Percentiles rank a stretch among this genome's conserved stretches.
These are phyloP conservation scores for Melampsora americana DNA, from an alignment of 1,284 basidiomycete species.

Conservation along the genomic window DNA sequence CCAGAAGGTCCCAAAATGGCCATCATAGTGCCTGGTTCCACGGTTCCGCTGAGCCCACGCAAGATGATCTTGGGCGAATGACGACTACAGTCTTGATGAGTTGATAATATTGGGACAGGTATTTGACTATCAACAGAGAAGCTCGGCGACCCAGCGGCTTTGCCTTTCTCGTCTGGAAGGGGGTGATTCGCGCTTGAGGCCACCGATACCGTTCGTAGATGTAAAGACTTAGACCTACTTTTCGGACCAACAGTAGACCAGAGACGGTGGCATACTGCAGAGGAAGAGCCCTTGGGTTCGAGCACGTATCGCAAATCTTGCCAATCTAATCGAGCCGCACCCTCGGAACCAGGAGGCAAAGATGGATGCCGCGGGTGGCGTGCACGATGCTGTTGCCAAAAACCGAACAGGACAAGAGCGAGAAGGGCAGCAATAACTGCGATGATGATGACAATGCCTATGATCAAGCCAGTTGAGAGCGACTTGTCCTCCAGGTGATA, in stretches of 20 bases:
- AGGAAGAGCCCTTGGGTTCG: conserved; percentile 9
- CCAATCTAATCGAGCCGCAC: conserved; percentile 69
- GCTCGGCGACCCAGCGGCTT: conserved; percentile 31
- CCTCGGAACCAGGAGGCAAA: conserved; percentile 48
- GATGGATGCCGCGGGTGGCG: conserved; percentile 56
- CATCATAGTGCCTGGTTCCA: conserved; percentile 75
- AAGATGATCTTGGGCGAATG: conserved; percentile 58
- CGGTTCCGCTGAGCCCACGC: conserved; percentile 66
- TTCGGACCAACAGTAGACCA: conserved; percentile 6
- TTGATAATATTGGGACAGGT: conserved; percentile 28
- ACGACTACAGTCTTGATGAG: conserved; percentile 13
- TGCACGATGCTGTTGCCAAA: conserved; percentile 64
- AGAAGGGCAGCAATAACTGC: conserved; percentile 64
- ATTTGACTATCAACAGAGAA: conserved; percentile 51
- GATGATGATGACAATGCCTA: conserved; percentile 76
- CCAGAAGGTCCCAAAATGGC: conserved; percentile 72
- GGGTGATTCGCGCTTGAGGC: not conserved
- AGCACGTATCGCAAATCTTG: conserved; percentile 64
- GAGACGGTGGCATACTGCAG: conserved; percentile 15
- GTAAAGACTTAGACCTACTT: not conserved
- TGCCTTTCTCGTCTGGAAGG: not conserved
- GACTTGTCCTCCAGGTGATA: conserved; percentile 50
- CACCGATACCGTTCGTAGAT: not conserved
- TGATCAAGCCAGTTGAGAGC: conserved; percentile 76
- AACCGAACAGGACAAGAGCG: conserved; percentile 63